Evolutionary conservation across 768 basidiomycete species (phyloP).

Genomic region (Trametes cubensis): DNA sequence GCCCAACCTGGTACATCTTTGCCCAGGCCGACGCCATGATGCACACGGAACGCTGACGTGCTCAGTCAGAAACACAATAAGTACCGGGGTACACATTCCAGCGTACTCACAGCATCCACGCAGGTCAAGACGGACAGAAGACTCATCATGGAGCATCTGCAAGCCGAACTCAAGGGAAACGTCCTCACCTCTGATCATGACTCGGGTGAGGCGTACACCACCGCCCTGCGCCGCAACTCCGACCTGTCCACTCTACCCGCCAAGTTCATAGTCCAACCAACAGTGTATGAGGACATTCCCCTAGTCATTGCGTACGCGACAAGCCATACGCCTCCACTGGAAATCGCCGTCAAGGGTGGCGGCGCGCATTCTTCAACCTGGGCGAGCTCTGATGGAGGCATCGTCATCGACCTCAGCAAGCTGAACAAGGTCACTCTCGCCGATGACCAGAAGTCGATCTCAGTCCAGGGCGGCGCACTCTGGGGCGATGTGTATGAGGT

Average conservation of each 20-base stretch:
- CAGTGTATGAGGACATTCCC: constrained; percentile 22
- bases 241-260: constrained; percentile 25
- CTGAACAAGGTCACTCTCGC: constrained; percentile 34
- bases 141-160: constrained; percentile 15
- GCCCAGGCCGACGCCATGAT: no score
- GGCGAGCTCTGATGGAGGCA: constrained; percentile 36
- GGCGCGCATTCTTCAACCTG: constrained; percentile 37
- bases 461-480: constrained; percentile 37
- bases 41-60: no score
- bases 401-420: constrained; percentile 38
- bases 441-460: constrained; percentile 30
- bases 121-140: background rate
- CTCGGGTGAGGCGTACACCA: constrained; percentile 25
- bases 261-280: constrained; percentile 23
- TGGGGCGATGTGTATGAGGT: constrained; percentile 34
- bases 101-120: no score
- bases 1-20: no score
- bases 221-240: constrained; percentile 26
- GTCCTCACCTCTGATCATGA: constrained; percentile 22
- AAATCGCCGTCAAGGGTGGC: constrained; percentile 36
- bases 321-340: constrained; percentile 22
- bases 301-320: constrained; percentile 21
- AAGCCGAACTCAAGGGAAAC: constrained; percentile 16
- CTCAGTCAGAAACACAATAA: no score
- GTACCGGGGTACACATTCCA: no score